Conservation (phyloP, 1,284 basidiomycete species). For the Athelia psychrophila region DNA sequence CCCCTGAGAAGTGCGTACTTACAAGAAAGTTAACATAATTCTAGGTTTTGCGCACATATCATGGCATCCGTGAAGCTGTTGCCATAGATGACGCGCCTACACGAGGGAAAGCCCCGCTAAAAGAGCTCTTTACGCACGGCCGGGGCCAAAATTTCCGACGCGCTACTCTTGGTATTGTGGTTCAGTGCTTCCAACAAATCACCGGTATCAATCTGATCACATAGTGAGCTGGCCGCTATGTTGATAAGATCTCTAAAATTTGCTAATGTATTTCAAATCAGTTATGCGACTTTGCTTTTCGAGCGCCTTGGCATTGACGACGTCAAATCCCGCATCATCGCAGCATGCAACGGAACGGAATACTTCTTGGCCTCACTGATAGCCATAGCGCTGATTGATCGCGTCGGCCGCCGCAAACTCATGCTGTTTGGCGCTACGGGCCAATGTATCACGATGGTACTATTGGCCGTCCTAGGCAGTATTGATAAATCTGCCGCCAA, state of each 20-base stretch:
- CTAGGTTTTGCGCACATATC: constrained; percentile 54
- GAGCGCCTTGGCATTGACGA: constrained; percentile 59
- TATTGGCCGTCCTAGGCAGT: constrained; percentile 53
- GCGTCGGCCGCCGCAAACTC: constrained; percentile 56
- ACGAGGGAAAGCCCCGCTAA: constrained; percentile 29
- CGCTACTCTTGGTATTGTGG: constrained; percentile 52
- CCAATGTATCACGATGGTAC: constrained; percentile 58
- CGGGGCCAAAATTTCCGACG: constrained; percentile 65
- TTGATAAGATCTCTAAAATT: background rate
- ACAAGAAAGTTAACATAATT: too few relatives aligned
- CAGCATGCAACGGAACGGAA: constrained; percentile 69
- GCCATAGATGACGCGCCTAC: constrained; percentile 29
- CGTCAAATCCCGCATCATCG: constrained; percentile 61
- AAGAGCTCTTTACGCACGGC: constrained; percentile 57
- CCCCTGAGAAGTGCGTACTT: too few relatives aligned
- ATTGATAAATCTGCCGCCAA: constrained; percentile 45
- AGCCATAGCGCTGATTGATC: constrained; percentile 53
- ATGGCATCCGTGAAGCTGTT: constrained; percentile 53
- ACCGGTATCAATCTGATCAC: constrained; percentile 60
- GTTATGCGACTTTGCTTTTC: constrained; percentile 44
- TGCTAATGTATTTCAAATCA: constrained; percentile 2
- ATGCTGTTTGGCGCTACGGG: constrained; percentile 60
- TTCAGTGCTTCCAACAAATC: constrained; percentile 73
- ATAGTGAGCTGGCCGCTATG: constrained; percentile 43
- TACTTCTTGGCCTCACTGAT: constrained; percentile 61